A percentile compares a stretch with the other conserved stretches of the same genome.
Evolutionary conservation across 2,329 filamentous ascomycete genomes (phyloP).

Genomic region (Cucurbitaria berberidis): DNA sequence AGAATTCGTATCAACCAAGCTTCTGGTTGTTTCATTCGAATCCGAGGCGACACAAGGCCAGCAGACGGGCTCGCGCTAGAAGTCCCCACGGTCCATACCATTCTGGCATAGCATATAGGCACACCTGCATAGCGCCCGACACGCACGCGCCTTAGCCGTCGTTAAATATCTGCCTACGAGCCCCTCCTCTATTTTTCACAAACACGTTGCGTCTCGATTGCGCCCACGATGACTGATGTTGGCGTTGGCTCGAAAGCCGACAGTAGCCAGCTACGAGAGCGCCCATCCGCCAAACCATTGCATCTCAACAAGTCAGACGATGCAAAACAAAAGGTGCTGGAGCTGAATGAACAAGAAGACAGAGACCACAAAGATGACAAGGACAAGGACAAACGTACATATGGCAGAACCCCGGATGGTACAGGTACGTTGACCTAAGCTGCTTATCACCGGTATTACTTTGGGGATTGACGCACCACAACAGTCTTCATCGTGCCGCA

Average conservation of each 20-base stretch:
- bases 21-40: not conserved
- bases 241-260: slow-evolving; percentile 27
- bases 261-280: slow-evolving; percentile 39
- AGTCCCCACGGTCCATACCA: slow-evolving; percentile 17
- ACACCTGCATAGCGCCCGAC: slow-evolving; percentile 35
- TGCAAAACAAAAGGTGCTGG: slow-evolving; percentile 56
- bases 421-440: slow-evolving; percentile 68
- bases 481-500: slow-evolving; percentile 93
- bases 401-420: slow-evolving; percentile 88
- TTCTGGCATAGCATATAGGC: slow-evolving; percentile 24
- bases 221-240: slow-evolving; percentile 36
- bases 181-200: slow-evolving; percentile 21
- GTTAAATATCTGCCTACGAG: slow-evolving; percentile 25
- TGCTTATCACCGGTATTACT: no score
- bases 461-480: slow-evolving; percentile 19
- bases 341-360: slow-evolving; percentile 58
- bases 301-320: slow-evolving; percentile 38
- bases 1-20: not conserved
- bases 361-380: slow-evolving; percentile 56
- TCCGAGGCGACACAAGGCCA: not conserved
- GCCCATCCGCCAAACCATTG: slow-evolving; percentile 37
- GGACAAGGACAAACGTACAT: slow-evolving; percentile 74
- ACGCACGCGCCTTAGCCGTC: slow-evolving; percentile 27
- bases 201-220: slow-evolving; percentile 22
- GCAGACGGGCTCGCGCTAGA: not conserved